These are phyloP conservation scores for Wickerhamiella musiphila DNA, from an alignment of 805 yeast species.

Conservation along the genomic window DNA sequence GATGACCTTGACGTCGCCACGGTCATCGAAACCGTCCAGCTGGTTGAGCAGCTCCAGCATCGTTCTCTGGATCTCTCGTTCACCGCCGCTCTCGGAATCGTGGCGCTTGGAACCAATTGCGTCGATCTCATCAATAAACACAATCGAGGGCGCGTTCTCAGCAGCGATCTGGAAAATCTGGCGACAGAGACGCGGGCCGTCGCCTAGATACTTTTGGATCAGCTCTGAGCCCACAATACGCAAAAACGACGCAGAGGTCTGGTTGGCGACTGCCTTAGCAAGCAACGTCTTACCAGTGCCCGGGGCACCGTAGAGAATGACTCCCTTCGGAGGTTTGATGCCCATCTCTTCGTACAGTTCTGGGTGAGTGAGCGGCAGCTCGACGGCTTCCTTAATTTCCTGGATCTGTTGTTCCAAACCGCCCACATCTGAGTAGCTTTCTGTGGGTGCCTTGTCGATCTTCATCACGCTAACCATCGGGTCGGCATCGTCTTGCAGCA, in stretches of 20 bases:
- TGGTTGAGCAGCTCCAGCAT: conserved; percentile 93
- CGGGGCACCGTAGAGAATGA: conserved; percentile 90
- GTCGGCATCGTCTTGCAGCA: conserved; percentile 93
- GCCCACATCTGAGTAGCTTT: conserved; percentile 92
- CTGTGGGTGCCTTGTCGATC: conserved; percentile 93
- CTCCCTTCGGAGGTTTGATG: conserved; percentile 96
- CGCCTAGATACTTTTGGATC: conserved; percentile 93
- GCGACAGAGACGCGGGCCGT: conserved; percentile 88
- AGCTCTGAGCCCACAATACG: conserved; percentile 95
- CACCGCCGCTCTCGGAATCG: conserved; percentile 84
- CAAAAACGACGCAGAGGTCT: conserved; percentile 87
- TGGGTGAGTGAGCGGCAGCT: conserved; percentile 88
- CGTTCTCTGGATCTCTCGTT: conserved; percentile 92
- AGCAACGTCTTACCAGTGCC: conserved; percentile 93
- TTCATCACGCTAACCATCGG: conserved; percentile 97
- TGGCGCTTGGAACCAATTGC: conserved; percentile 98
- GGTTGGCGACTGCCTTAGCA: conserved; percentile 97
- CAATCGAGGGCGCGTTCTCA: conserved; percentile 96
- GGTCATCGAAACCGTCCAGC: conserved; percentile 90
- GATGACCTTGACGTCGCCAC: conserved; percentile 92
- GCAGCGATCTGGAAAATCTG: conserved; percentile 94
- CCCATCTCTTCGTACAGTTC: conserved; percentile 98
- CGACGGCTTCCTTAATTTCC: conserved; percentile 95
- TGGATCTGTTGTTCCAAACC: conserved; percentile 92
- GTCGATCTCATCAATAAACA: conserved; percentile 95